These are phyloP conservation scores for Eucalyptus rudis DNA, from an alignment of 345 rosid genomes.

Conservation along the genomic window DNA sequence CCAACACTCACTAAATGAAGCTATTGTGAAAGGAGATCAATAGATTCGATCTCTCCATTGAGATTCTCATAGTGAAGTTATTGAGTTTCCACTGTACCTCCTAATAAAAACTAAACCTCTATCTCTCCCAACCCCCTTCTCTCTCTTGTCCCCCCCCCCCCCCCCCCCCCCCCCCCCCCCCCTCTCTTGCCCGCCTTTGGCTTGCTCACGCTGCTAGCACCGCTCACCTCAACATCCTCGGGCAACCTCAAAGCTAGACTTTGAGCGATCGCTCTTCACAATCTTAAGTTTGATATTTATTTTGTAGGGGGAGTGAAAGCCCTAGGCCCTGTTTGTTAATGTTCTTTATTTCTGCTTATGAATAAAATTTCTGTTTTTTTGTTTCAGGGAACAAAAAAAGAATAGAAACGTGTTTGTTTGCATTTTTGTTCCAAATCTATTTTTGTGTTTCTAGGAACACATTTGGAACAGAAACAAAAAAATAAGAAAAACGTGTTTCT, in stretches of 20 bases:
- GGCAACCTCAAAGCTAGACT: neutral
- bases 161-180: too few relatives aligned
- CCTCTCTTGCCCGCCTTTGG: neutral
- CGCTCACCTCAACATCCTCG: neutral
- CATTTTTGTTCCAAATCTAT: too few relatives aligned
- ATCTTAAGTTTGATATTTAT: neutral
- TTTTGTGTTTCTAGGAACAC: too few relatives aligned
- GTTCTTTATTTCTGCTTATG: too few relatives aligned
- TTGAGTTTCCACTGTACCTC: neutral
- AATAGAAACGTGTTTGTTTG: too few relatives aligned
- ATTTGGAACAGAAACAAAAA: too few relatives aligned
- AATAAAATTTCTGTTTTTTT: too few relatives aligned
- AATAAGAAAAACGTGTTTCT: too few relatives aligned
- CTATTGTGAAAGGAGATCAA: neutral
- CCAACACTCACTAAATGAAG: neutral
- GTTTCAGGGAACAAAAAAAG: too few relatives aligned
- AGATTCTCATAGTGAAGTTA: neutral
- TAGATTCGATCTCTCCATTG: too few relatives aligned
- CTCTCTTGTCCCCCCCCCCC: neutral
- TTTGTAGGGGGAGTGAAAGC: neutral
- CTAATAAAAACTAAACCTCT: neutral
- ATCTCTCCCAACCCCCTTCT: neutral
- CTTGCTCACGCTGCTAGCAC: neutral
- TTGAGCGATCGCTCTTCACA: neutral
- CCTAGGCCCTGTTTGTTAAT: too few relatives aligned